These are phyloP conservation scores for Nelumbo lutea DNA, from an alignment of 164 flowering plant genomes.

Conservation along the genomic window DNA sequence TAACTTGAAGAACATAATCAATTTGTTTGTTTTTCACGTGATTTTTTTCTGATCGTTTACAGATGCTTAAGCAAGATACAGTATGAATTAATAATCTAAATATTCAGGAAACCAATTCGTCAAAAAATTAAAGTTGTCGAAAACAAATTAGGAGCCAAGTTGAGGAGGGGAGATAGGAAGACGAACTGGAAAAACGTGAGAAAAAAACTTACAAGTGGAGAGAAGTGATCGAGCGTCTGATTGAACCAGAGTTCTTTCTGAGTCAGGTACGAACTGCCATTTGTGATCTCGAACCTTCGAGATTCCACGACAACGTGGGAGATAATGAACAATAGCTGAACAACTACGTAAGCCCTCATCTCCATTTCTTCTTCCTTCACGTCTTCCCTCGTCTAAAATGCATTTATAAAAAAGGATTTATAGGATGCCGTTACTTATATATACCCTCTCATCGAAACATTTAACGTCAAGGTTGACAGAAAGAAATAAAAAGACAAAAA, in stretches of 20 bases:
- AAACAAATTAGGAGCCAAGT: neutral
- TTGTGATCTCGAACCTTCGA: conserved; percentile 13
- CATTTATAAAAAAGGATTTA: neutral
- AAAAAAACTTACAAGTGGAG: conserved; percentile 51
- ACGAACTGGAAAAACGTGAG: neutral
- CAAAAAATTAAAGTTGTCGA: neutral
- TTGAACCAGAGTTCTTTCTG: conserved; percentile 66
- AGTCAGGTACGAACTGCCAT: conserved; percentile 42
- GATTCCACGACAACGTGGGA: conserved; percentile 21
- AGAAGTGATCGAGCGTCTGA: conserved; percentile 92
- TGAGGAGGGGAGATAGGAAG: conserved; percentile 9
- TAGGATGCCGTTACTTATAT: neutral
- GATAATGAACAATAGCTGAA: neutral
- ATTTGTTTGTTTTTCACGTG: no score
- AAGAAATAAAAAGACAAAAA: no score
- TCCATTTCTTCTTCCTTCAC: neutral
- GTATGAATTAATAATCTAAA: no score
- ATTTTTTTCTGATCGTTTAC: no score
- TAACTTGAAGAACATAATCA: no score
- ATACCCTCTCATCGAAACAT: no score
- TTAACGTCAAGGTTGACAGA: no score
- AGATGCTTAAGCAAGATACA: no score
- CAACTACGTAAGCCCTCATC: neutral
- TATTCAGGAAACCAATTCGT: neutral
- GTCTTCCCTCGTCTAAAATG: neutral